These are phyloP conservation scores for Argentina anserina DNA, from an alignment of 306 rosid species.

Conservation along the genomic window DNA sequence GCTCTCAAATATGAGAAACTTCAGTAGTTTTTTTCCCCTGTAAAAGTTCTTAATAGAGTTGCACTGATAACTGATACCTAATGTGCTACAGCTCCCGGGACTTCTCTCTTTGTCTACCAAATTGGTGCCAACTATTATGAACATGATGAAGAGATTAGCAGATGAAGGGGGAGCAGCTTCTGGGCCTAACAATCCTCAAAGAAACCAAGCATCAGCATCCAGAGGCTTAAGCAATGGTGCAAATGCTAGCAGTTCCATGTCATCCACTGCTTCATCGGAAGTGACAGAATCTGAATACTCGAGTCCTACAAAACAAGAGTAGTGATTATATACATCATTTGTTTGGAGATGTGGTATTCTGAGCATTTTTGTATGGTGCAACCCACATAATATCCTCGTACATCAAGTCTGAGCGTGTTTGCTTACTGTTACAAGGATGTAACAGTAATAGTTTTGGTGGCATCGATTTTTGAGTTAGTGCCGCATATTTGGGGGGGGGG, in stretches of 20 bases:
- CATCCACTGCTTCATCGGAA: slow-evolving; percentile 67
- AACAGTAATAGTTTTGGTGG: slow-evolving; percentile 32
- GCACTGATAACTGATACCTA: slow-evolving; percentile 9
- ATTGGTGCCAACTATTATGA: slow-evolving; percentile 79
- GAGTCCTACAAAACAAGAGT: slow-evolving; percentile 52
- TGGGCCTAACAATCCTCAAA: slow-evolving; percentile 44
- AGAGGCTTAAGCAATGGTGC: slow-evolving; percentile 37
- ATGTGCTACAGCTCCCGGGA: slow-evolving; percentile 74
- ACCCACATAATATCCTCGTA: slow-evolving; percentile 20
- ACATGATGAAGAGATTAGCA: slow-evolving; percentile 68
- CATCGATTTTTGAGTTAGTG: slow-evolving; percentile 45
- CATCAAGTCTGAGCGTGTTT: slow-evolving; percentile 13
- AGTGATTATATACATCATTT: slow-evolving; percentile 13
- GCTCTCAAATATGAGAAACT: neutral
- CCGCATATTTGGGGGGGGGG: slow-evolving; percentile 43
- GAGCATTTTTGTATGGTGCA: slow-evolving; percentile 23
- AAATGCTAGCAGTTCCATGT: slow-evolving; percentile 25
- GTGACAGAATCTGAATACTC: slow-evolving; percentile 43
- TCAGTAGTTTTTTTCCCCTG: neutral
- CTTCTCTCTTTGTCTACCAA: slow-evolving; percentile 69
- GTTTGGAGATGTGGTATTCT: slow-evolving; percentile 31
- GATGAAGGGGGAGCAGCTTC: slow-evolving; percentile 58
- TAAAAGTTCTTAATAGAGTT: neutral
- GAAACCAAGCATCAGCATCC: slow-evolving; percentile 35
- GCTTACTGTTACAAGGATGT: slow-evolving; percentile 23